These are phyloP conservation scores for Durotheca rogersii DNA, from an alignment of 495 filamentous ascomycete species.

Conservation along the genomic window DNA sequence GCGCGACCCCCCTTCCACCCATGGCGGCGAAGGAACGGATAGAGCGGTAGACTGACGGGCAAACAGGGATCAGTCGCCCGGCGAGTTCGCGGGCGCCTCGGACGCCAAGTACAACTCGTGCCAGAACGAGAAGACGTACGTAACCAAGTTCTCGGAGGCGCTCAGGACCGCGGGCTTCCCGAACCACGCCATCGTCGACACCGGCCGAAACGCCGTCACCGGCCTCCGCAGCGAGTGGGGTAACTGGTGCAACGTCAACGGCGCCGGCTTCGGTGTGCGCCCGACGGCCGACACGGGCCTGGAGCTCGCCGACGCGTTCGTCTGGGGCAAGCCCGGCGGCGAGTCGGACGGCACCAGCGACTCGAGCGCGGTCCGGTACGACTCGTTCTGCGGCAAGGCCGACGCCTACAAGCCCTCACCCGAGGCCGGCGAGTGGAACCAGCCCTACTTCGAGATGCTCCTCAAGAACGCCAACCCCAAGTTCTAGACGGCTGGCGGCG, in stretches of 20 bases:
- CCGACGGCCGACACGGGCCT: slow-evolving; percentile 63
- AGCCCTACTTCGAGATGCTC: slow-evolving; percentile 73
- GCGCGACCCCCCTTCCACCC: slow-evolving; percentile 29
- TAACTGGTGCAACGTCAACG: slow-evolving; percentile 82
- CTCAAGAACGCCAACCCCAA: slow-evolving; percentile 66
- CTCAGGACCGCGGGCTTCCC: slow-evolving; percentile 64
- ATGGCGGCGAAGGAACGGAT: neutral
- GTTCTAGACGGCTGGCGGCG: slow-evolving; percentile 35
- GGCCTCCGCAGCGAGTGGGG: slow-evolving; percentile 70
- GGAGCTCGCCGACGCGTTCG: slow-evolving; percentile 69
- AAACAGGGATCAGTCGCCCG: slow-evolving; percentile 54
- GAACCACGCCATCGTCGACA: slow-evolving; percentile 73
- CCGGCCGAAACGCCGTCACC: slow-evolving; percentile 66
- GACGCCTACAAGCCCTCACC: slow-evolving; percentile 68
- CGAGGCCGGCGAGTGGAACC: slow-evolving; percentile 77
- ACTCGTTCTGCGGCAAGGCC: slow-evolving; percentile 66
- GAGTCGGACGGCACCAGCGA: slow-evolving; percentile 78
- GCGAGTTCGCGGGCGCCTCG: slow-evolving; percentile 64
- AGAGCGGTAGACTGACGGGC: slow-evolving; percentile 39
- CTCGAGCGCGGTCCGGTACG: slow-evolving; percentile 62
- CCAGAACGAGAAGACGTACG: slow-evolving; percentile 73
- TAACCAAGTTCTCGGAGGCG: slow-evolving; percentile 64
- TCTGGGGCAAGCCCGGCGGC: slow-evolving; percentile 84
- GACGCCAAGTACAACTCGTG: slow-evolving; percentile 57
- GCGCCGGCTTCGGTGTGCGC: slow-evolving; percentile 71